A percentile compares a stretch with the other conserved stretches of the same genome.
phyloP scores from a whole-genome alignment of 1,284 basidiomycete species.

The Nidula niveotomentosa region DNA sequence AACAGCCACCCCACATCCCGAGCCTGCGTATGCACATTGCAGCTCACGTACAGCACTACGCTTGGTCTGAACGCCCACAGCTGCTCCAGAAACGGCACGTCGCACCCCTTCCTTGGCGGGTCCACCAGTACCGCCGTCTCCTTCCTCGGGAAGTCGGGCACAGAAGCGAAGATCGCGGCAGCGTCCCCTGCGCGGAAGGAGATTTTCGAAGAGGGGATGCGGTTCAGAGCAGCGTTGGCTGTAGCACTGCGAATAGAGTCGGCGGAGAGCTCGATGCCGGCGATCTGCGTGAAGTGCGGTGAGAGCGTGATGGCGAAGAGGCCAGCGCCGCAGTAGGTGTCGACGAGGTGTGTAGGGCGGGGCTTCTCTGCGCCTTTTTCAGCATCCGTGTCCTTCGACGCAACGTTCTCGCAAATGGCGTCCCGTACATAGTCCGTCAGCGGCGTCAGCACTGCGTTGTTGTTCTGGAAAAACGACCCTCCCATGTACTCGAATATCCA shows the following conservation, averaged over 20 bases:
- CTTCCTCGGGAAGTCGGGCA: slow-evolving; percentile 65
- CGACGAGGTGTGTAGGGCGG: slow-evolving; percentile 80
- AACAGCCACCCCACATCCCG: slow-evolving; percentile 79
- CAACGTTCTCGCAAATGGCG: slow-evolving; percentile 51
- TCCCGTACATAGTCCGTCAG: slow-evolving; percentile 83
- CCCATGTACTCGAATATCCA: slow-evolving; percentile 88
- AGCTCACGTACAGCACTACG: slow-evolving; percentile 89
- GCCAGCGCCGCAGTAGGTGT: slow-evolving; percentile 91
- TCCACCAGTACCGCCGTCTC: slow-evolving; percentile 80
- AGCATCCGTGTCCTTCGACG: background rate
- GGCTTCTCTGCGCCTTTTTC: slow-evolving; percentile 3
- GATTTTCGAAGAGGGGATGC: slow-evolving; percentile 45
- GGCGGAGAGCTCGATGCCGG: slow-evolving; percentile 86
- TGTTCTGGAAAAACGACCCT: slow-evolving; percentile 97
- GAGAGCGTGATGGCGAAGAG: slow-evolving; percentile 92
- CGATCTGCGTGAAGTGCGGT: slow-evolving; percentile 74
- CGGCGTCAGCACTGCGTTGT: slow-evolving; percentile 88
- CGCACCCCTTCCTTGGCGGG: slow-evolving; percentile 91
- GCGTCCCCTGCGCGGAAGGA: slow-evolving; percentile 73
- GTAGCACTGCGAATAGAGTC: slow-evolving; percentile 82
- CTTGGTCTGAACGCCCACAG: slow-evolving; percentile 69
- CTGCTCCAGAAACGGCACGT: slow-evolving; percentile 80
- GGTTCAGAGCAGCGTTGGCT: slow-evolving; percentile 80
- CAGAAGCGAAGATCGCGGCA: slow-evolving; percentile 64
- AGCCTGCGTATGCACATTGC: slow-evolving; percentile 91